These are phyloP conservation scores for Mastigamoeba balamuthi DNA, from an alignment of 78 protist genomes.

Conservation along the genomic window DNA sequence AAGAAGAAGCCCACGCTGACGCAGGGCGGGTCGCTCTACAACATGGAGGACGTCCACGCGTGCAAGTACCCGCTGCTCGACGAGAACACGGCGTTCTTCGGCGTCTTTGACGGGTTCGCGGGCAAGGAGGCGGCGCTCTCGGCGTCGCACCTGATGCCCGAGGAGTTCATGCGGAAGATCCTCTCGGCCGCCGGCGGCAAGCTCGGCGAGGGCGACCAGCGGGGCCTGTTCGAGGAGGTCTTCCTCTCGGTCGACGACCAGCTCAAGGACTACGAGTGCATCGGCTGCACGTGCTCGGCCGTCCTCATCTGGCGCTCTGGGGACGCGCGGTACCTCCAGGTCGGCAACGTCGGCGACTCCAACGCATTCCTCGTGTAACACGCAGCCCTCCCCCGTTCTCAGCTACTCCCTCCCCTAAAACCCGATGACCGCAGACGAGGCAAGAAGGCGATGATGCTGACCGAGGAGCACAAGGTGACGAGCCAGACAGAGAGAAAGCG, in stretches of 20 bases:
- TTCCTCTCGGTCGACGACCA: slow-evolving; percentile 1
- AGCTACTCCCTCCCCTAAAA: neutral
- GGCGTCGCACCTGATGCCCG: no score
- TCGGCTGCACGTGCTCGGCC: neutral
- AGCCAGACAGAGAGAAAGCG: neutral
- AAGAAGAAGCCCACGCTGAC: no score
- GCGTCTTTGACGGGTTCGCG: neutral
- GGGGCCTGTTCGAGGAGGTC: no score
- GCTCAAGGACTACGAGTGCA: neutral
- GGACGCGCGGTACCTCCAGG: neutral
- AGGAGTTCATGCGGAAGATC: no score
- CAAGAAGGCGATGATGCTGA: neutral
- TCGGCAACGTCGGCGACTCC: slow-evolving; percentile 3
- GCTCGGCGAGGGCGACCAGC: no score
- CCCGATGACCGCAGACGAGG: neutral
- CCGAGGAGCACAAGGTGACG: neutral
- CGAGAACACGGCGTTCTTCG: neutral
- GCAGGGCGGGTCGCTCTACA: no score
- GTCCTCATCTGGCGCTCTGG: neutral
- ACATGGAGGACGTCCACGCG: no score
- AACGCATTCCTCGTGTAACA: neutral
- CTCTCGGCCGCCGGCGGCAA: no score
- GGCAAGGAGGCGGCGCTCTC: neutral
- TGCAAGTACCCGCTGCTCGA: no score
- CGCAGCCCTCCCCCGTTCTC: neutral